These are phyloP conservation scores for Malania oleifera DNA, from an alignment of 164 flowering plant species.

Conservation along the genomic window DNA sequence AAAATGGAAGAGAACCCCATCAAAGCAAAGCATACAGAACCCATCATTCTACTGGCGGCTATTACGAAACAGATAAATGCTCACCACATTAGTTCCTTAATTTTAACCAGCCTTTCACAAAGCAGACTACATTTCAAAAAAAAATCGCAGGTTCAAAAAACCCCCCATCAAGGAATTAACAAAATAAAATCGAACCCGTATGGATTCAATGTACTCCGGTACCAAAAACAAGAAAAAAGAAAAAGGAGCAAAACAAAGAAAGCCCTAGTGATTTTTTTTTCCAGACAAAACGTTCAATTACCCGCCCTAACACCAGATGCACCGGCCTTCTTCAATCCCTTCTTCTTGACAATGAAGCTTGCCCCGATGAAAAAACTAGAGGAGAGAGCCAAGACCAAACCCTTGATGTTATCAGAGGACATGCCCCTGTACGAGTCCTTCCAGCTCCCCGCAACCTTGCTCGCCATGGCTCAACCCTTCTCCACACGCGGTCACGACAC, in stretches of 20 bases:
- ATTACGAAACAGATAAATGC: too few species aligned
- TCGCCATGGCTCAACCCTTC: background rate
- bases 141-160: too few species aligned
- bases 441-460: slow-evolving; percentile 3
- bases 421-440: slow-evolving; percentile 24
- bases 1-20: too few species aligned
- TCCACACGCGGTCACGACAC: background rate
- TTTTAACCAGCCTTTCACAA: too few species aligned
- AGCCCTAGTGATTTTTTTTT: background rate
- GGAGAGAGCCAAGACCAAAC: slow-evolving; percentile 32
- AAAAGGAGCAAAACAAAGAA: background rate
- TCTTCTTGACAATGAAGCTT: slow-evolving; percentile 41
- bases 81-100: too few species aligned
- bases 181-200: too few species aligned
- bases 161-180: too few species aligned
- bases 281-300: slow-evolving; percentile 7
- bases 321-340: slow-evolving; percentile 36
- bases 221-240: background rate
- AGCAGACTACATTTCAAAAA: too few species aligned
- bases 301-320: slow-evolving; percentile 34
- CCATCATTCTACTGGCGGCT: too few species aligned
- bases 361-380: slow-evolving; percentile 40
- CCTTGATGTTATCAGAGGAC: slow-evolving; percentile 34
- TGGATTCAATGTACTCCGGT: background rate
- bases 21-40: too few species aligned